Conservation (phyloP, 2,329 filamentous ascomycete genomes). For the Colletotrichum sp. region DNA sequence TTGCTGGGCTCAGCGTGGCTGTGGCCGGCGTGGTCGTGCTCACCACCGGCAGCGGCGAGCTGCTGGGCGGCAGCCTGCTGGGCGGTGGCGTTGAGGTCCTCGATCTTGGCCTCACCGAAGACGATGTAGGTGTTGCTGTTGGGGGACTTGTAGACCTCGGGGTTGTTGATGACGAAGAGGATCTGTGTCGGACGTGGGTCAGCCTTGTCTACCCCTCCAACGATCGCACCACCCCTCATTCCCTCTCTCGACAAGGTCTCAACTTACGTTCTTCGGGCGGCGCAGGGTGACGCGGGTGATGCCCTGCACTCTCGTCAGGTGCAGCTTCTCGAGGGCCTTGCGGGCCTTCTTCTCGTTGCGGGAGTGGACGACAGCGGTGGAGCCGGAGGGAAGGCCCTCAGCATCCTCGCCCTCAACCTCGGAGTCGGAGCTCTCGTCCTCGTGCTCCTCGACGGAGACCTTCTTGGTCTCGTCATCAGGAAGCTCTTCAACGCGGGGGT, state of each 20-base stretch:
- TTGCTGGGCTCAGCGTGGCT: constrained; percentile 73
- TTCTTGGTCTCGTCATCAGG: constrained; percentile 90
- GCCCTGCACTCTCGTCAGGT: constrained; percentile 92
- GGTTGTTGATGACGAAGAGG: constrained; percentile 99
- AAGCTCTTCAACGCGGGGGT: constrained; percentile 97
- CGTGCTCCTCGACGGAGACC: constrained; percentile 77
- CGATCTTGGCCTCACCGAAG: constrained; percentile 99
- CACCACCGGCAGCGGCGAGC: constrained; percentile 76
- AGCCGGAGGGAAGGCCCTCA: constrained; percentile 73
- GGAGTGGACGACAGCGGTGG: constrained; percentile 90
- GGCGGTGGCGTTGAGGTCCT: constrained; percentile 98
- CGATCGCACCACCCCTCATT: neutral
- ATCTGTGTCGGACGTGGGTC: constrained; percentile 64
- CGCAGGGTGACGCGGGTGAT: constrained; percentile 98
- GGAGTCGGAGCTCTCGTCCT: constrained; percentile 74
- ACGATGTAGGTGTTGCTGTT: constrained; percentile 99
- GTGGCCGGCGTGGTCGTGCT: constrained; percentile 72
- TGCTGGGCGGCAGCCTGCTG: constrained; percentile 96
- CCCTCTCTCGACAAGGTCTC: neutral
- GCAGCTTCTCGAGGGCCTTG: constrained; percentile 98
- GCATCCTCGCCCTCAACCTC: constrained; percentile 62
- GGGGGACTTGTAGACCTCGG: constrained; percentile 99
- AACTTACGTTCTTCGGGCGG: constrained; percentile 98
- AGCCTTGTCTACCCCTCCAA: constrained; percentile 17
- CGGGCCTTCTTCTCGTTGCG: constrained; percentile 99